Conservation (phyloP, 225 moss, liverwort and hornwort genomes). For the Sphagnum tenellum region DNA sequence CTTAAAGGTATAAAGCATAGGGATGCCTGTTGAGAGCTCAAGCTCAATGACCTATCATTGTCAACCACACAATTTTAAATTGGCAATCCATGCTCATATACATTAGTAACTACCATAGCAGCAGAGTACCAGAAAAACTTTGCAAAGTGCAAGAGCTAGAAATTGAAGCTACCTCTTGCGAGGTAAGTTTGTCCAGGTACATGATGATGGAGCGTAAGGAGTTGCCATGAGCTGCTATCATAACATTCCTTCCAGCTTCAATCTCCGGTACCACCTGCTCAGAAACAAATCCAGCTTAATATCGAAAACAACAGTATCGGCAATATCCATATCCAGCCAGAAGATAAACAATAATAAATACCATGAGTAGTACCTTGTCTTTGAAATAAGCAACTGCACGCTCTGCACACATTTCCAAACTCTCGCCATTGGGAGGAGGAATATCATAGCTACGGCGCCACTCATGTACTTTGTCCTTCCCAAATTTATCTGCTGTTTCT, state of each 20-base stretch:
- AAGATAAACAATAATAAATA: not conserved
- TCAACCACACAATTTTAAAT: not conserved
- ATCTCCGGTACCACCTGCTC: slow-evolving; percentile 85
- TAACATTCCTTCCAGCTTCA: slow-evolving; percentile 61
- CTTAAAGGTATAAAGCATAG: slow-evolving; percentile 83
- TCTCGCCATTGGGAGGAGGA: slow-evolving; percentile 93
- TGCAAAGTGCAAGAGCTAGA: not conserved
- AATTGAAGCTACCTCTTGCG: slow-evolving; percentile 42
- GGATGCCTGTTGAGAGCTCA: slow-evolving; percentile 90
- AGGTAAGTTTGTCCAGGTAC: slow-evolving; percentile 85
- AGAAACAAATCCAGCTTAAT: slow-evolving; percentile 1
- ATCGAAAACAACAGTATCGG: not conserved
- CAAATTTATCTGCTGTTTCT: slow-evolving; percentile 88
- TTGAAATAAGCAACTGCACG: slow-evolving; percentile 87
- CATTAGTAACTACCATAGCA: not conserved
- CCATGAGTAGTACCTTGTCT: slow-evolving; percentile 21
- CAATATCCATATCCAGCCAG: too few relatives aligned
- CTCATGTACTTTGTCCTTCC: slow-evolving; percentile 62
- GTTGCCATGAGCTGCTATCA: slow-evolving; percentile 93
- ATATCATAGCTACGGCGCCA: slow-evolving; percentile 91
- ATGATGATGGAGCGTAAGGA: slow-evolving; percentile 88
- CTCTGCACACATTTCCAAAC: slow-evolving; percentile 84
- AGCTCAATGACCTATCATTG: slow-evolving; percentile 64
- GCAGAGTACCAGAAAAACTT: not conserved
- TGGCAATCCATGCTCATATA: not conserved